Evolutionary conservation across 768 basidiomycete genomes (phyloP), one percentile per base, ranked within the genome.

Genomic region (Cyathus striatus): DNA sequence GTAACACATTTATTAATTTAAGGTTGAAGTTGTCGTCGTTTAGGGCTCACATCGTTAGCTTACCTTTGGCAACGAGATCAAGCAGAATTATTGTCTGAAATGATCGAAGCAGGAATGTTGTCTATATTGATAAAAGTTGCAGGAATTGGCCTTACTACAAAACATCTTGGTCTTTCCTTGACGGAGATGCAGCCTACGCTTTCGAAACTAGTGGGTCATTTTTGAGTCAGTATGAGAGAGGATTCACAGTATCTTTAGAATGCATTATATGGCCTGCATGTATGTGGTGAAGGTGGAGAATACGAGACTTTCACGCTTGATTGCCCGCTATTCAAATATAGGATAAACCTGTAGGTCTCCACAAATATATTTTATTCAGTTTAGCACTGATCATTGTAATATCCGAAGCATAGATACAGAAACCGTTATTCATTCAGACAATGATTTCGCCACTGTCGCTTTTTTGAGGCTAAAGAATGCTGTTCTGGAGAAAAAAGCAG

Each of bases 281-380:
- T 95, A 2, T 97, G 95, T 48, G 96, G 96, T 7, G 96, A 99
- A 65, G 96, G 96, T 2, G 96, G 96, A 2, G 96, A 99, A 65
- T 99, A 97, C 62, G 96, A 99, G 59, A 90, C 86, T 0, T 68
- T 98, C 44, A 97, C 95, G 1, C 67, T 93, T 10, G 90, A 96
- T 51, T 88, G 86, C 47, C 90, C 94, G 0, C 56, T 95, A 10
- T 98, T 94, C 76, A 89, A 90, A 51, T 73, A 75, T 27, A 70
- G 75, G 7, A 84, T 99, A 25, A 58, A 66, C 5, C 58, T 97
- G 83, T 90, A 52, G 53, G 83, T n/a, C 6, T 24, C 10, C 35
- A 35, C 34, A n/a, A n/a, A n/a, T n/a, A n/a, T n/a, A n/a, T n/a
- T n/a, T n/a, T n/a, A n/a, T n/a, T n/a, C n/a, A n/a, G n/a, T n/a